Evolutionary conservation across 2,329 filamentous ascomycete species (phyloP), one percentile per base, ranked within the genome.

Genomic region (Alternaria atra): DNA sequence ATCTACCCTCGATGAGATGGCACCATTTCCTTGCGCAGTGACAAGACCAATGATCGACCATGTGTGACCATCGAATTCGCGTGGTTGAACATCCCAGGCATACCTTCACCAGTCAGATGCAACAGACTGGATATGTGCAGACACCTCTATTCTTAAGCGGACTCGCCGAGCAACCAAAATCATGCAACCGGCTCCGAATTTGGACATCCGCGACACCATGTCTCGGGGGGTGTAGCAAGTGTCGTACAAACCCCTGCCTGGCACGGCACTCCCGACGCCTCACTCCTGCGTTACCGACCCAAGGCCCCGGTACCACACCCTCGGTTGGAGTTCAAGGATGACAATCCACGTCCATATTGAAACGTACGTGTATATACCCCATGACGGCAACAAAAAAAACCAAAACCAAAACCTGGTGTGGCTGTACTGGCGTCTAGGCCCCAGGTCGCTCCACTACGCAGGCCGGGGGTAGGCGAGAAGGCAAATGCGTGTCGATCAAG

Each of bases 211-310:
- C 32, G 32, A 12, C 35, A 37, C 20, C 20, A 23, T 34, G 54
- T 50, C 32, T 23, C 34, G 15, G 44, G 17, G 27, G 20, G 46
- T 34, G 32, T 50, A 37, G 20, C 39, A 42, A 15, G 20, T 27
- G 44, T 58, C 47, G 51, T 61, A 44, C 50, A 15, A 25, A 51
- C 42, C 56, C 56, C 40, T 48, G 56, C 46, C 42, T 9, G 46
- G 40, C 34, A 17, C 29, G 44, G 46, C 29, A 51, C 56, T 55
- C 47, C 42, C 39, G 30, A 35, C 37, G 48, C 60, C 52, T 63
- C 52, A 65, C 34, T 57, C 52, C 32, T 57, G 55, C 60, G 32
- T 60, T 54, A 63, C 63, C 50, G 62, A 63, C 30, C 60, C 62
- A 47, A 32, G 23, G 40, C 17, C 30, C 32, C 53, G 60, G 62